Conservation (phyloP, 345 rosid genomes). For the Corymbia maculata region DNA sequence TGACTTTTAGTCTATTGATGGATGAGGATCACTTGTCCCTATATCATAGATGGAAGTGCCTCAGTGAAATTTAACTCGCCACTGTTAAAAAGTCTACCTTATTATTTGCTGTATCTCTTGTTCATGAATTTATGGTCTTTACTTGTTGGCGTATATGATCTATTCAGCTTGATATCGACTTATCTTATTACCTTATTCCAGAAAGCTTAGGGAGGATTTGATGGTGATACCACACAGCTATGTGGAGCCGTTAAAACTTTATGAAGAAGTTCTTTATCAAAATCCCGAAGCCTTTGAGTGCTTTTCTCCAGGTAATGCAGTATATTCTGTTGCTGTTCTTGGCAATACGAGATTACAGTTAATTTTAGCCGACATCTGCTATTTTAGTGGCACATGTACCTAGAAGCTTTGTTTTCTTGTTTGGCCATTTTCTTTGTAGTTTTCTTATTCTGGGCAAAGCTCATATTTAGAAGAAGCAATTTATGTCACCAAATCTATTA, state of each 20-base stretch:
- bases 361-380: background rate
- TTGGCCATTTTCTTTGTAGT: background rate
- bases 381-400: background rate
- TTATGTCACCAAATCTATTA: background rate
- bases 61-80: background rate
- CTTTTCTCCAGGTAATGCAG: slow-evolving; percentile 61
- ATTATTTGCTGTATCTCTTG: background rate
- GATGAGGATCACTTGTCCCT: background rate
- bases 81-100: background rate
- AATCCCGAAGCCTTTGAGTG: slow-evolving; percentile 80
- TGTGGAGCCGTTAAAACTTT: slow-evolving; percentile 45
- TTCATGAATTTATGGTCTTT: background rate
- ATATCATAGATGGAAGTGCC: background rate
- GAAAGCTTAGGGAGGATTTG: slow-evolving; percentile 56
- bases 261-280: slow-evolving; percentile 53
- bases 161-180: background rate
- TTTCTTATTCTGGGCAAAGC: background rate
- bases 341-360: background rate
- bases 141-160: background rate
- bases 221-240: slow-evolving; percentile 12
- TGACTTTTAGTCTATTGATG: background rate
- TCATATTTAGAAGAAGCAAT: background rate
- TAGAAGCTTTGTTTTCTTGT: background rate
- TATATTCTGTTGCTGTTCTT: background rate
- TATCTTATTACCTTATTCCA: slow-evolving; percentile 7